Conservation (phyloP, 306 rosid genomes). For the Pyrus betulifolia region DNA sequence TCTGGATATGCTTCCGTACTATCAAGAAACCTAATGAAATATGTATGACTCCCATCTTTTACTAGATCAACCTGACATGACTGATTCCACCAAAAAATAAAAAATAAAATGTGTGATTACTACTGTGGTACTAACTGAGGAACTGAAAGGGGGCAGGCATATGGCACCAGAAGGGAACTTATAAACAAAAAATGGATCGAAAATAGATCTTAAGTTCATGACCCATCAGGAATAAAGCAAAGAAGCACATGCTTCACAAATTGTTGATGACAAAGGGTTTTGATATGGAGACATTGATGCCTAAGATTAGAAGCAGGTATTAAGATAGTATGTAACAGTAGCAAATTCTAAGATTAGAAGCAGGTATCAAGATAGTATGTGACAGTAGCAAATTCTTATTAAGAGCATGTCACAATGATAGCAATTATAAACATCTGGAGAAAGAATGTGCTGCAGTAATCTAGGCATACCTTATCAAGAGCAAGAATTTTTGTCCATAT, state of each 20-base stretch:
- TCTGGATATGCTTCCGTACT: constrained; percentile 88
- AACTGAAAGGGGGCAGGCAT: not conserved
- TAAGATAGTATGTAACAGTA: not conserved
- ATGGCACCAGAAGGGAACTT: not conserved
- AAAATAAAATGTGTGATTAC: not conserved
- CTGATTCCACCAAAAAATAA: constrained; percentile 27
- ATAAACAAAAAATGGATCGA: not conserved
- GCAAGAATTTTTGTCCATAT: constrained; percentile 99
- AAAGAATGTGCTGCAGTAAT: constrained; percentile 11
- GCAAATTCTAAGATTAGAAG: not conserved
- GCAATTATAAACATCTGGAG: not conserved
- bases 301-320: not conserved
- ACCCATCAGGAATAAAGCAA: not conserved
- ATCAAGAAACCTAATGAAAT: constrained; percentile 95
- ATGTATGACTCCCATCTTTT: constrained; percentile 88
- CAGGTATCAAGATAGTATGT: not conserved
- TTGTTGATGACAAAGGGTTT: not conserved
- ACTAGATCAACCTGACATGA: constrained; percentile 98
- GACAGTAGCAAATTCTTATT: not conserved
- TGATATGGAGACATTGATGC: not conserved
- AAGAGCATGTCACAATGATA: not conserved
- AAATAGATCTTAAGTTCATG: not conserved
- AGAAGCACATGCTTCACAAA: not conserved
- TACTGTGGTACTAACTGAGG: not conserved
- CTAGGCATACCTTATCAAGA: constrained; percentile 72